Percentiles rank a stretch among this genome's conserved stretches.
Conservation (phyloP, 768 basidiomycete genomes). For the Rhodotorula babjevae region DNA sequence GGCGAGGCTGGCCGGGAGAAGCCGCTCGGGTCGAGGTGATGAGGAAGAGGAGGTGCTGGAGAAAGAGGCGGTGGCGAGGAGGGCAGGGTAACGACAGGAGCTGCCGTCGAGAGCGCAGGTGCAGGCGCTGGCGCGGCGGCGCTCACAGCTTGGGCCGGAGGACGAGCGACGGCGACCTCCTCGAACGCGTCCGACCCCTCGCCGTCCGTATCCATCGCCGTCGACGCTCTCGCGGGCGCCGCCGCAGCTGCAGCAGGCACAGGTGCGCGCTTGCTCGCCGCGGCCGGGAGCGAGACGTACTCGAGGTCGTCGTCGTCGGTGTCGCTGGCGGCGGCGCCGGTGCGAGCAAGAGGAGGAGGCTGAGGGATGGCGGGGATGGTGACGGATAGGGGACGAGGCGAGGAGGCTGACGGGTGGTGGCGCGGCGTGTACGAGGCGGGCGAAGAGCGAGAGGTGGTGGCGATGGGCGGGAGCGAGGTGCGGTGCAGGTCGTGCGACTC, state of each 20-base stretch:
- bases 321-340: conserved; percentile 15
- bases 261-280: too few species aligned
- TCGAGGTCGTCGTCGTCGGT: conserved; percentile 40
- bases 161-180: conserved; percentile 25
- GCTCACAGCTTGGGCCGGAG: too few species aligned
- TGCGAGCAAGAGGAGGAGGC: neutral
- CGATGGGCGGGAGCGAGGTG: neutral
- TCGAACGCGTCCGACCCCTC: conserved; percentile 44
- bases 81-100: neutral
- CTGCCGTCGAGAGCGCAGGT: neutral
- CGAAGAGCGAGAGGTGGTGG: neutral
- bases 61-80: neutral
- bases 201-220: conserved; percentile 12
- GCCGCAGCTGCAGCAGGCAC: neutral
- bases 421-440: neutral
- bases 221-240: neutral
- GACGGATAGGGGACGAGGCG: neutral
- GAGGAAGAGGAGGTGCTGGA: neutral
- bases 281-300: conserved; percentile 20
- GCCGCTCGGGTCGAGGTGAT: neutral
- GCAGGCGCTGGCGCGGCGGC: neutral
- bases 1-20: neutral
- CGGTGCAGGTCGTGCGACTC: neutral
- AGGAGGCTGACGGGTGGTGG: neutral
- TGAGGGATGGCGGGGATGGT: neutral